phyloP scores from a whole-genome alignment of 257 asterid genomes.

The Przewalskia tangutica region DNA sequence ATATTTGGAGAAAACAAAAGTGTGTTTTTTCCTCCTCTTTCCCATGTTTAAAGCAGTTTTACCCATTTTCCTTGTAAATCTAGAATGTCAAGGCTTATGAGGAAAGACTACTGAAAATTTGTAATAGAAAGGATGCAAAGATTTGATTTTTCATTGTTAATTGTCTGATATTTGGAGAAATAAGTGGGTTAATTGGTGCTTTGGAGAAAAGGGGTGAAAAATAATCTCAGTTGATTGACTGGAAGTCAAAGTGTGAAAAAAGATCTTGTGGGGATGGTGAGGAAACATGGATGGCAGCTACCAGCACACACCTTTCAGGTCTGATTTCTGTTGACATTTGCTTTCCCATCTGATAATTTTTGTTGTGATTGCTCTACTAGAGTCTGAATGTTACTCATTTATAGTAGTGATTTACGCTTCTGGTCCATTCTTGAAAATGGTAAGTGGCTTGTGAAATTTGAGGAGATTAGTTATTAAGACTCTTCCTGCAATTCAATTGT shows the following conservation, averaged over 20 bases:
- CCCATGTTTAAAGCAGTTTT: neutral
- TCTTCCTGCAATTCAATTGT: neutral
- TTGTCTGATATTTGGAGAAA: neutral
- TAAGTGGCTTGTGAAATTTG: neutral
- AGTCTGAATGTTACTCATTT: neutral
- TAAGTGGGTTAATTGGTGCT: neutral
- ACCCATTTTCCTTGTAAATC: neutral
- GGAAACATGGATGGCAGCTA: constrained; percentile 97
- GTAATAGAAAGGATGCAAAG: neutral
- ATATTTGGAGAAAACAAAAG: neutral
- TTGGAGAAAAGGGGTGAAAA: neutral
- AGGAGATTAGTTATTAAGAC: neutral
- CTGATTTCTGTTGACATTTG: constrained; percentile 6
- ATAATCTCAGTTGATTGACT: constrained; percentile 7
- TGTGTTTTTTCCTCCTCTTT: neutral
- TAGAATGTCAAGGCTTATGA: neutral
- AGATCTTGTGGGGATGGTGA: constrained; percentile 51
- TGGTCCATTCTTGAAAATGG: neutral
- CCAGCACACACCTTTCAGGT: constrained; percentile 99
- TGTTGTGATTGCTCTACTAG: neutral
- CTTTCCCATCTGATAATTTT: neutral
- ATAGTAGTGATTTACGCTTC: neutral
- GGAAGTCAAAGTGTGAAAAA: neutral
- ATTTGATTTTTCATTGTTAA: neutral
- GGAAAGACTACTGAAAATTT: neutral